Evolutionary conservation across 208 protist genomes (phyloP), one percentile per base, ranked within the genome.

Genomic region (Leishmania arabica): DNA sequence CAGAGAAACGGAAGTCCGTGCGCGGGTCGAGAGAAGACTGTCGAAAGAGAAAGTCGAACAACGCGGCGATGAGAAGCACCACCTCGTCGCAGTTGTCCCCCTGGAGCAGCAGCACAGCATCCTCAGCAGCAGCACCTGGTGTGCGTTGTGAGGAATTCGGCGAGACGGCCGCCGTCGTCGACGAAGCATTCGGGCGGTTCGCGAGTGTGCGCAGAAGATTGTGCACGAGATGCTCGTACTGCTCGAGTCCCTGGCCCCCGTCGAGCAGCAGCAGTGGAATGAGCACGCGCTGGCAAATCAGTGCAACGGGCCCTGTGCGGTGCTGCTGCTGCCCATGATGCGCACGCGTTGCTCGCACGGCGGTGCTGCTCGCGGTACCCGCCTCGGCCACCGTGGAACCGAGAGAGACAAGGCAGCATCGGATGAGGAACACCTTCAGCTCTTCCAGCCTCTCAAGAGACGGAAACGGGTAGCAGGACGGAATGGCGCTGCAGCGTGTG

Each of bases 11-110:
- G 80, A 91, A 95, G 85, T 97, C 94, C 8, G 34, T 86, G 27
- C 62, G 40, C 15, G 73, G 74, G 69, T 84, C 24, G 31, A 72
- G 77, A 7, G 83, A 86, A 7, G 79, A 62, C 54, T 88, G 79
- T 45, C 84, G 87, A 77, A 97, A 96, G 31, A 98, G 72, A 80
- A 94, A 96, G 56, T 98, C 95, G 77, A 98, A 98, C 27, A 97
- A 84, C 47, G 93, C 91, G 7, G 95, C 91, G 42, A 93, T 88
- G 7, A 98, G 78, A 45, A 96, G 84, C 47, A 96, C 86, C 1
- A 91, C 86, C 62, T 96, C 95, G n/a, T 88, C 89, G 49, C 86
- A 78, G 31, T 87, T 85, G 3, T 77, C 60, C 21, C 3, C 51
- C 60, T 71, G 19, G 19, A 56, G 37, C 51, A 49, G 19, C 37